Base-by-base conservation (phyloP, 2,329 filamentous ascomycete species). In the Diplodia mutila region DNA sequence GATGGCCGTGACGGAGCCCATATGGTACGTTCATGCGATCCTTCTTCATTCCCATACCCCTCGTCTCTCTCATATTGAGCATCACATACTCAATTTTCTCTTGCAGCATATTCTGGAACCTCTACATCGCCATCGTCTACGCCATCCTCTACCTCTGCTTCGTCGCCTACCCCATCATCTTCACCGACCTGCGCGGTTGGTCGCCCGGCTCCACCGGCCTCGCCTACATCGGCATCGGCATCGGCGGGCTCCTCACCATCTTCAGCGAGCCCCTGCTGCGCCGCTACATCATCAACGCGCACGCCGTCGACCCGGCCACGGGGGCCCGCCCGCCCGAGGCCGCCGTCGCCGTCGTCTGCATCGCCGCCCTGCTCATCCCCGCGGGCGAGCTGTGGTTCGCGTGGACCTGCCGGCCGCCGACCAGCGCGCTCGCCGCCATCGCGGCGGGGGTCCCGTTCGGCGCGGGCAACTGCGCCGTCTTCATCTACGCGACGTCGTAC, bases 141-240 rank as follows among this genome's bases (percentile, higher is more conserved):
- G 91, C 89, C 21, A 93, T 97, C 49, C 83, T 97, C 1, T 95
- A 95, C 74, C 87, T 97, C 37, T 96, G 92, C 79, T 97, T 97
- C 80, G 90, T 96, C 18, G 92, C 92, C 14, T 96, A 96, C 76
- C 93, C 93, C 0, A 90, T 96, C 68, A 90, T 97, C 68, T 97
- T 95, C 79, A 83, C 85, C 12, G 83, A 90, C 49, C 80, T 87
- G 68, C 90, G 94, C 21, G 92, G 92, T 69, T 97, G 93, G 94
- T 84, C 84, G 2, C 83, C 90, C 0, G 89, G 91, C 1, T 63
- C 91, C 42, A 88, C 89, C 0, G 93, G 94, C 0, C 86, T 97
- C 2, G 86, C 92, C 1, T 97, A 96, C 77, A 73, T 90, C 6
- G 94, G 92, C 12, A 89, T 90, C 59, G 87, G 87, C 0, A 80